A percentile compares a stretch with the other conserved stretches of the same genome.
Conservation (phyloP, 768 basidiomycete species). For the Mycena alexandri region DNA sequence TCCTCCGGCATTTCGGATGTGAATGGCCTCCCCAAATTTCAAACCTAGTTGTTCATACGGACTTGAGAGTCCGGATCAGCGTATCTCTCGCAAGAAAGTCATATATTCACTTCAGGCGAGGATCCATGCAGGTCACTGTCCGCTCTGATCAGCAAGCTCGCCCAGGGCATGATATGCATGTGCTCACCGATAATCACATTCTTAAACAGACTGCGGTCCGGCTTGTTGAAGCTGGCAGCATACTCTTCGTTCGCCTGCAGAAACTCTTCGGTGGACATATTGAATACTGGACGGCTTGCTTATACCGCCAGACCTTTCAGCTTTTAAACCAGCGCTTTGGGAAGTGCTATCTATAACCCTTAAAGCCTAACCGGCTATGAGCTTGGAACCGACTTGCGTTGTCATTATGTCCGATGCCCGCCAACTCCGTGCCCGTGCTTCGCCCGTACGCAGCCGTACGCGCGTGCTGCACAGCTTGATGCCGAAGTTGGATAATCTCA, state of each 20-base stretch:
- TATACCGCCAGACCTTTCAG: too few species aligned
- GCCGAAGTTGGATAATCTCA: too few species aligned
- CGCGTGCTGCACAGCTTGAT: too few species aligned
- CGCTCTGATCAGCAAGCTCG: background rate
- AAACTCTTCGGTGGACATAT: conserved; percentile 14
- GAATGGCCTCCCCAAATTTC: conserved; percentile 63
- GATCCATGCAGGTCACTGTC: conserved; percentile 67
- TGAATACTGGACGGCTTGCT: too few species aligned
- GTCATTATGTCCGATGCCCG: too few species aligned
- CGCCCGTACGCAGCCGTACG: too few species aligned
- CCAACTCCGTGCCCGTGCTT: too few species aligned
- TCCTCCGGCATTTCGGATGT: conserved; percentile 67
- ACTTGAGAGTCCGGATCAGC: conserved; percentile 39
- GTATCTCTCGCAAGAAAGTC: background rate
- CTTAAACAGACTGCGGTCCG: conserved; percentile 51
- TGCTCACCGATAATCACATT: conserved; percentile 53
- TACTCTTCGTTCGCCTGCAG: conserved; percentile 53
- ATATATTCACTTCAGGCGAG: conserved; percentile 58
- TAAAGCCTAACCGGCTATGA: too few species aligned
- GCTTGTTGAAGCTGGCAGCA: conserved; percentile 53
- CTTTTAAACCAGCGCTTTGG: too few species aligned
- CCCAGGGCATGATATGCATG: background rate
- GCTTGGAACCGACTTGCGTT: too few species aligned
- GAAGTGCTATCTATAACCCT: too few species aligned
- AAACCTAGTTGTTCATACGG: conserved; percentile 59